Percentiles rank a stretch among this genome's conserved stretches.
phyloP scores from a whole-genome alignment of 2,329 filamentous ascomycete genomes.

The Endoconidiophora laricicola region DNA sequence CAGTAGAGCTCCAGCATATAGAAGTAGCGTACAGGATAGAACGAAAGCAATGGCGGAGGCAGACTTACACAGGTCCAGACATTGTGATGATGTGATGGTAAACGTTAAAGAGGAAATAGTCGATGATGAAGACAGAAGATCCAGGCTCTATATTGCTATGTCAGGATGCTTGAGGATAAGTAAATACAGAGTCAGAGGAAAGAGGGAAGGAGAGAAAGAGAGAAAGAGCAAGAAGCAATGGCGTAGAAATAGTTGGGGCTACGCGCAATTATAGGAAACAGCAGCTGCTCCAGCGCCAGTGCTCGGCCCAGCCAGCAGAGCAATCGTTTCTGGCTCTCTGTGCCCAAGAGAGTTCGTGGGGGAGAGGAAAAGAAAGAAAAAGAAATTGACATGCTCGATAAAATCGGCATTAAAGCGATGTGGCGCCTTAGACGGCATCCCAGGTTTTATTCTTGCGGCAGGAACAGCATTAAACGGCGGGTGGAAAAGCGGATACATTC shows the following conservation, averaged over 20 bases:
- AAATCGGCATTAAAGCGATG: background rate
- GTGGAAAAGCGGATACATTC: too few relatives aligned
- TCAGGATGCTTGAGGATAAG: conserved; percentile 1
- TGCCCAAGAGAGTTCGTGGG: background rate
- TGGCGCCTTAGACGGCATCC: background rate
- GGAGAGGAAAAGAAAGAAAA: background rate
- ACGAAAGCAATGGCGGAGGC: conserved; percentile 2
- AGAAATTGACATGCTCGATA: background rate
- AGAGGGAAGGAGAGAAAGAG: conserved; percentile 1
- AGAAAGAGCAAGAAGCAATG: conserved; percentile 2
- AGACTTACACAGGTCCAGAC: conserved; percentile 53
- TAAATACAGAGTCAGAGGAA: background rate
- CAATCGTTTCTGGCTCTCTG: too few relatives aligned
- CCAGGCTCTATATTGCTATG: conserved; percentile 11
- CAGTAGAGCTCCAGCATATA: background rate
- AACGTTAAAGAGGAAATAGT: conserved; percentile 1
- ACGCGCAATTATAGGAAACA: conserved; percentile 8
- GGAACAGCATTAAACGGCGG: too few relatives aligned
- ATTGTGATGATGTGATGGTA: conserved; percentile 27
- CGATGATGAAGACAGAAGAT: conserved; percentile 6
- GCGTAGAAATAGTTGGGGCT: conserved; percentile 8
- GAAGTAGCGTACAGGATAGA: background rate
- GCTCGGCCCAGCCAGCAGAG: too few relatives aligned
- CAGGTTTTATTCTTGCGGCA: conserved; percentile 10
- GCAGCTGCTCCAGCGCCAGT: background rate